A percentile compares a stretch with the other conserved stretches of the same genome.
phyloP scores from a whole-genome alignment of 495 filamentous ascomycete genomes.

The Penicillium riverlandense region DNA sequence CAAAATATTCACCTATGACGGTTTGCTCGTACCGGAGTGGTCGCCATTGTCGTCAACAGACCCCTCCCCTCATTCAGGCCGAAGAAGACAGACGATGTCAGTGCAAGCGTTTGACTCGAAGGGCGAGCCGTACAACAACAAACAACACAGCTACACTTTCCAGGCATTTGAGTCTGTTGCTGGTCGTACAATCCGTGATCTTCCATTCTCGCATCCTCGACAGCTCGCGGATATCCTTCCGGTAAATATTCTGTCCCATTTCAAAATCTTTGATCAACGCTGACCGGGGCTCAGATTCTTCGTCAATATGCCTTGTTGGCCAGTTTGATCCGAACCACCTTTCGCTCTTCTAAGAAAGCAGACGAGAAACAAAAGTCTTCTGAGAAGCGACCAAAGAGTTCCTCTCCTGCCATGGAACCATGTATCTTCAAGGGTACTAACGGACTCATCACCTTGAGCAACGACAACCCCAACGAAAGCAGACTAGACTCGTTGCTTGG shows the following conservation, averaged over 20 bases:
- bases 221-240: constrained; percentile 76
- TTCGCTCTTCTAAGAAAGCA: constrained; percentile 25
- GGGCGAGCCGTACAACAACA: constrained; percentile 30
- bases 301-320: constrained; percentile 69
- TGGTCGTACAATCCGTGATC: constrained; percentile 57
- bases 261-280: not conserved
- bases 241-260: constrained; percentile 17
- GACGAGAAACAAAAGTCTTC: constrained; percentile 1
- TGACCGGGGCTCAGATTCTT: constrained; percentile 35
- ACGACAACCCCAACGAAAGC: constrained; percentile 32
- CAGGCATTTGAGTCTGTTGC: constrained; percentile 63
- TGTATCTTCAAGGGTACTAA: constrained; percentile 4
- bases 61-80: constrained; percentile 16
- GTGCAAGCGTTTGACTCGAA: constrained; percentile 29
- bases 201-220: constrained; percentile 82
- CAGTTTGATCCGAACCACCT: constrained; percentile 55
- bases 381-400: not conserved
- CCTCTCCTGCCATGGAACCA: not conserved
- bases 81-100: constrained; percentile 25
- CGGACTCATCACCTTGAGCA: constrained; percentile 27
- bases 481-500: constrained; percentile 25
- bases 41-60: constrained; percentile 17
- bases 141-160: constrained; percentile 60
- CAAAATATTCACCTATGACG: constrained; percentile 57
- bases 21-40: constrained; percentile 51